Percentiles rank a stretch among this genome's conserved stretches.
phyloP scores from a whole-genome alignment of 495 filamentous ascomycete genomes.

The Filosporella fistucella region DNA sequence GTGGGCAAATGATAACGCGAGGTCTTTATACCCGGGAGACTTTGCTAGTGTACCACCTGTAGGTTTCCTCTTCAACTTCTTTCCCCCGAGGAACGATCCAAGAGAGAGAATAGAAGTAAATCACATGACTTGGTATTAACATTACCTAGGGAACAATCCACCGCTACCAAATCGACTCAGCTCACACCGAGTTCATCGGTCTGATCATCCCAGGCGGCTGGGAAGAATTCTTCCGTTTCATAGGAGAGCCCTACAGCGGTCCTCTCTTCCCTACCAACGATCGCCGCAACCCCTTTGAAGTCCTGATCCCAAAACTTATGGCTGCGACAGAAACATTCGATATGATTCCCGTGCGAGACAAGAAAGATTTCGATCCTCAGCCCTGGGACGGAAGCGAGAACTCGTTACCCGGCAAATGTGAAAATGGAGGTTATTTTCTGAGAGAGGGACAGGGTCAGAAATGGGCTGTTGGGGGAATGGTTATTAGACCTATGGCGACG shows the following conservation, averaged over 20 bases:
- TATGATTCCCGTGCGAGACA: conserved; percentile 39
- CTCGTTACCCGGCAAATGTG: conserved; percentile 31
- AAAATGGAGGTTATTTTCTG: conserved; percentile 33
- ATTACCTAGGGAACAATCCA: conserved; percentile 36
- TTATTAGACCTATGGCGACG: conserved; percentile 40
- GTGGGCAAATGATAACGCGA: conserved; percentile 41
- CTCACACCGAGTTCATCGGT: conserved; percentile 39
- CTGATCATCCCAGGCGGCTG: conserved; percentile 47
- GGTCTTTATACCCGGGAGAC: conserved; percentile 40
- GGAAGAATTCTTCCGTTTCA: conserved; percentile 47
- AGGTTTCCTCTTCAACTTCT: conserved; percentile 17
- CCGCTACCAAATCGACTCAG: conserved; percentile 37
- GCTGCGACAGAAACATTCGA: conserved; percentile 45
- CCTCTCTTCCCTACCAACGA: conserved; percentile 44
- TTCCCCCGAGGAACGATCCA: not conserved
- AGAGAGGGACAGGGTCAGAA: conserved; percentile 37
- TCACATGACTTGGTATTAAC: no score
- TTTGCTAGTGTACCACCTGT: conserved; percentile 46
- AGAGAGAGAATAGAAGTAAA: not conserved
- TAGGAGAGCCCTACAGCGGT: conserved; percentile 43
- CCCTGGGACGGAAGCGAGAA: conserved; percentile 38
- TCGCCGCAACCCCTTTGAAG: conserved; percentile 29
- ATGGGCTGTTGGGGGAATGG: conserved; percentile 38
- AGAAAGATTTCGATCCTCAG: conserved; percentile 33
- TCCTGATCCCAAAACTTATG: conserved; percentile 45